A percentile compares a stretch with the other conserved stretches of the same genome.
phyloP scores from a whole-genome alignment of 768 basidiomycete species.

The Lactifluus echinatus region DNA sequence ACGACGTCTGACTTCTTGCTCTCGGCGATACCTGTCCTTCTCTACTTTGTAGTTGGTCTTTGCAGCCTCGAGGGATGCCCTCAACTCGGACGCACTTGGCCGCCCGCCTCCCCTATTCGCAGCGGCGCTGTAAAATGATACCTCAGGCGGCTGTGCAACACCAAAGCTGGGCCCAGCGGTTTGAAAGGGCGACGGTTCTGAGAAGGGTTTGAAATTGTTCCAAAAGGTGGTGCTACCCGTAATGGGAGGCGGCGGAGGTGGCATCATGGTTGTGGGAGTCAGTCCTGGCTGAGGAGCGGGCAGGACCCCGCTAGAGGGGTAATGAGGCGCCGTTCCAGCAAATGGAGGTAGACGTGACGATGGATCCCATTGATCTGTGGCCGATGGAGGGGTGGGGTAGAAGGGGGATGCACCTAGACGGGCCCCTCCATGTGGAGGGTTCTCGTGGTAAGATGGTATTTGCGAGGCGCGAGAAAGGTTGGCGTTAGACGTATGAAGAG shows the following conservation, averaged over 20 bases:
- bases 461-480: not conserved
- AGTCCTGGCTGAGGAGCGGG: not conserved
- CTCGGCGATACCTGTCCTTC: conserved; percentile 60
- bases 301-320: not conserved
- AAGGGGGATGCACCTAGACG: not conserved
- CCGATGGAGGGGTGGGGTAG: not conserved
- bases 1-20: conserved; percentile 37
- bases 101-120: conserved; percentile 3
- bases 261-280: not conserved
- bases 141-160: conserved; percentile 11
- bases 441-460: not conserved
- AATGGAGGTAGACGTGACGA: not conserved
- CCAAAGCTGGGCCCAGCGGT: not conserved
- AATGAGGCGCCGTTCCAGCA: not conserved
- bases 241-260: not conserved
- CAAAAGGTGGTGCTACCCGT: not conserved
- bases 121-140: conserved; percentile 18
- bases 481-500: not conserved
- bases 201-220: conserved; percentile 19
- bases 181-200: not conserved
- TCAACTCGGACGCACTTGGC: conserved; percentile 16
- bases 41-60: conserved; percentile 58
- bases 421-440: not conserved
- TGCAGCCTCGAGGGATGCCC: conserved; percentile 46
- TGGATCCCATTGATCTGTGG: not conserved